Evolutionary conservation across 2,329 filamentous ascomycete species (phyloP), one percentile per base, ranked within the genome.

Genomic region (Atkinsonella hypoxylon): DNA sequence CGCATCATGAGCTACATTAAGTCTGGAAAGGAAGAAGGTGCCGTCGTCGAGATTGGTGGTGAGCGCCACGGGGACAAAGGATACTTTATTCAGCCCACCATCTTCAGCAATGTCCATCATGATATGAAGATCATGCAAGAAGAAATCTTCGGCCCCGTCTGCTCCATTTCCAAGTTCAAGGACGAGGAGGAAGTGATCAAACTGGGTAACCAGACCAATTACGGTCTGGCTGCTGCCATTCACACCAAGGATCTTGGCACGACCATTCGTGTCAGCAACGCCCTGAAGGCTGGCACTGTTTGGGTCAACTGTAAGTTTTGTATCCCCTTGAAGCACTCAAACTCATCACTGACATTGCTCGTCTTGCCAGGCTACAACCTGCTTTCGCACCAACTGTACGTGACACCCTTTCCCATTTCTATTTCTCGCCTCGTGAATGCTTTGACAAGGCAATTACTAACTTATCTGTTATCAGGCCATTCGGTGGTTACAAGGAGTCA

Each of bases 111-210:
- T 63, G 88, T 93, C 58, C 79, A 74, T 47, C 71, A 82, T 58
- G 80, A 91, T 68, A 94, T 93, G 87, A 90, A 87, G 79, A 93
- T 95, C 63, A 83, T 89, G 73, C 80, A 88, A 69, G 87, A 94
- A 73, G 89, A 95, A 74, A 93, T 95, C 67, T 95, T 95, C 66
- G 89, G 89, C 57, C 89, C 89, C 53, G 89, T 95, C 56, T 87
- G 82, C 73, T 78, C 85, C 61, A 83, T 95, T 59, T 78, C 84
- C 73, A 94, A 91, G 75, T 94, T 95, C 78, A 85, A 83, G 74
- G 81, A 77, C 58, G 83, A 87, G 72, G 85, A 83, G 39, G 89
- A 95, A 51, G 87, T 81, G 55, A 82, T 95, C 69, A 71, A 76
- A 58, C 70, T 86, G 49, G 86, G 79, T 58, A 93, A 95, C 76